These are phyloP conservation scores for Backusella tarrabulga DNA, from an alignment of 192 early-diverging fungal species.

Conservation along the genomic window DNA sequence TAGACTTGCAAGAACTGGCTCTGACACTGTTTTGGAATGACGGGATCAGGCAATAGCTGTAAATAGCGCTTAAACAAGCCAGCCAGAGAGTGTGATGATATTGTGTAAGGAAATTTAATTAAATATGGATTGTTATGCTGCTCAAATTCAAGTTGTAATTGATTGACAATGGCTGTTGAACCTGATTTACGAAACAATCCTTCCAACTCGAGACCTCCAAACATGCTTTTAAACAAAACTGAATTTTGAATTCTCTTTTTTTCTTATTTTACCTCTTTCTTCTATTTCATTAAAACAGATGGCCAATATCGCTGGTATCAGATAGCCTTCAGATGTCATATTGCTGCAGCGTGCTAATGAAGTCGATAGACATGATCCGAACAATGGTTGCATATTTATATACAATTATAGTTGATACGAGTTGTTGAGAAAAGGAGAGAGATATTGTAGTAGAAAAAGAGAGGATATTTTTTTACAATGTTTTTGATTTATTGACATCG, in stretches of 20 bases:
- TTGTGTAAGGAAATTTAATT: not conserved
- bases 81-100: not conserved
- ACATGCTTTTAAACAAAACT: not conserved
- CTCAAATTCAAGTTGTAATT: constrained; percentile 4
- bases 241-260: not conserved
- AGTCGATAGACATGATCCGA: not conserved
- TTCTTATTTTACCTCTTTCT: not conserved
- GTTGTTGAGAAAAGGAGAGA: not conserved
- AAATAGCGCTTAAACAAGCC: constrained; percentile 12
- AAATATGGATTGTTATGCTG: not conserved
- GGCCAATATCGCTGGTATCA: not conserved
- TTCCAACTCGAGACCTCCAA: not conserved
- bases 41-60: constrained; percentile 9
- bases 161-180: not conserved
- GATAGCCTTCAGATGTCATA: not conserved
- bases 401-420: not conserved
- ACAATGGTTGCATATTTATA: not conserved
- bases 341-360: constrained; percentile 1
- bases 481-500: not conserved
- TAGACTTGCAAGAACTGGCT: not conserved
- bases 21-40: constrained; percentile 4
- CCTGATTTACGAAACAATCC: constrained; percentile 14
- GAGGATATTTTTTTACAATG: not conserved
- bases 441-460: not conserved
- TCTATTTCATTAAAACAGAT: constrained; percentile 5